A percentile compares a stretch with the other conserved stretches of the same genome.
Conservation (phyloP, 306 rosid species). For the Oemleria cerasiformis region DNA sequence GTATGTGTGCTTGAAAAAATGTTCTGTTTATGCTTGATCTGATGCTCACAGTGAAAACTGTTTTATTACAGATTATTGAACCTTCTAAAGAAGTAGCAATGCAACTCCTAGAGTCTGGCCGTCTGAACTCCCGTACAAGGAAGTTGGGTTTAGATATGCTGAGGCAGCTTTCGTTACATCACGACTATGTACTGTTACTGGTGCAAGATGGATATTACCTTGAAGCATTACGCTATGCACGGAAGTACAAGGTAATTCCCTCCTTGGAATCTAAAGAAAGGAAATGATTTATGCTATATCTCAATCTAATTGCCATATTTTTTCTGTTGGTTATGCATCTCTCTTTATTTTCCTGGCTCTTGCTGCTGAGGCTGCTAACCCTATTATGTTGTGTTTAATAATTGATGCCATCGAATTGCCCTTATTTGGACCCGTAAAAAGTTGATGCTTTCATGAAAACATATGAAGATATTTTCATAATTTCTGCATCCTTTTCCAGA, state of each 20-base stretch:
- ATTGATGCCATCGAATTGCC: not conserved
- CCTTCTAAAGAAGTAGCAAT: constrained; percentile 93
- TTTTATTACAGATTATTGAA: constrained; percentile 65
- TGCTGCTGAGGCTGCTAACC: constrained; percentile 1
- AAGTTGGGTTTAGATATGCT: constrained; percentile 96
- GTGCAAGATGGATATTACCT: constrained; percentile 93
- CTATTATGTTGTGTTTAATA: not conserved
- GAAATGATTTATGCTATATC: not conserved
- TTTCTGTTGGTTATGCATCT: not conserved
- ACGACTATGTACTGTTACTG: constrained; percentile 73
- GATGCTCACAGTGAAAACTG: constrained; percentile 24
- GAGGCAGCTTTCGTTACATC: constrained; percentile 84
- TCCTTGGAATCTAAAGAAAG: not conserved
- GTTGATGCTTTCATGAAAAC: not conserved
- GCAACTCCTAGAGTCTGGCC: constrained; percentile 91
- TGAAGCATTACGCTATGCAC: constrained; percentile 81
- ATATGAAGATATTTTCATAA: not conserved
- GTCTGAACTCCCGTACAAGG: constrained; percentile 62
- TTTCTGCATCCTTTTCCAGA: not conserved
- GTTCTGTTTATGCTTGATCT: constrained; percentile 22
- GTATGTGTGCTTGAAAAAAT: not conserved
- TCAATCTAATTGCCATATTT: not conserved
- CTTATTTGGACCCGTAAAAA: not conserved
- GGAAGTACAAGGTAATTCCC: constrained; percentile 69
- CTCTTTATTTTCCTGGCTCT: not conserved